A percentile compares a stretch with the other conserved stretches of the same genome.
Conservation (phyloP, 2,329 filamentous ascomycete species). For the Venturia oleaginea region DNA sequence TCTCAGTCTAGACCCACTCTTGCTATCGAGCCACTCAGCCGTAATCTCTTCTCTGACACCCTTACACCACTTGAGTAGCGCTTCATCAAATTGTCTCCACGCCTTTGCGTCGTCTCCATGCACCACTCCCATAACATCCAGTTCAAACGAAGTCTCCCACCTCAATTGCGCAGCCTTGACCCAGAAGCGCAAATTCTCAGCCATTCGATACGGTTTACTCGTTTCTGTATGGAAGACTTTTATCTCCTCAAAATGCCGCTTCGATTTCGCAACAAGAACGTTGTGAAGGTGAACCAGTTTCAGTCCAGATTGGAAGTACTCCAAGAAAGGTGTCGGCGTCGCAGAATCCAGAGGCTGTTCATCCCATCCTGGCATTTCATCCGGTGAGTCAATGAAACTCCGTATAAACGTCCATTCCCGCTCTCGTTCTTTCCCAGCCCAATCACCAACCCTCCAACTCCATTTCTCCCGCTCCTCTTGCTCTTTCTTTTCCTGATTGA, state of each 20-base stretch:
- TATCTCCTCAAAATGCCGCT: slow-evolving; percentile 80
- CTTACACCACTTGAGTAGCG: slow-evolving; percentile 73
- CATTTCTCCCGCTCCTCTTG: slow-evolving; percentile 61
- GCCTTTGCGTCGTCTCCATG: slow-evolving; percentile 55
- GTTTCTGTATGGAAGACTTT: slow-evolving; percentile 87
- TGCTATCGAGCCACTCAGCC: slow-evolving; percentile 53
- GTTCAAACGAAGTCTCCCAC: slow-evolving; percentile 74
- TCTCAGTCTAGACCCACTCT: slow-evolving; percentile 23
- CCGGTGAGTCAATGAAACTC: slow-evolving; percentile 49
- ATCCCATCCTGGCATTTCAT: slow-evolving; percentile 14
- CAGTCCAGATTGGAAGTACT: slow-evolving; percentile 66
- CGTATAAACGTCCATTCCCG: slow-evolving; percentile 74
- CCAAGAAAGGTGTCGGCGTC: slow-evolving; percentile 62
- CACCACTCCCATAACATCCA: slow-evolving; percentile 82
- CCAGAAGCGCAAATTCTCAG: slow-evolving; percentile 94
- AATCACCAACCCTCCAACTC: slow-evolving; percentile 73
- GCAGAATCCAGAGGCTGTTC: slow-evolving; percentile 60
- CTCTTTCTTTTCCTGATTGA: slow-evolving; percentile 67
- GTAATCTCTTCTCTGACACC: slow-evolving; percentile 76
- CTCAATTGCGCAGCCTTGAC: slow-evolving; percentile 89
- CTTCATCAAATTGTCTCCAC: slow-evolving; percentile 76
- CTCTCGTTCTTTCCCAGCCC: slow-evolving; percentile 61
- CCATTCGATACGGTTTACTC: slow-evolving; percentile 83
- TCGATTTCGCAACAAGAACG: slow-evolving; percentile 72
- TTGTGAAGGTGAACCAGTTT: slow-evolving; percentile 85